Evolutionary conservation across 305 asterid genomes (phyloP).

Genomic region (Fraxinus dipetala): DNA sequence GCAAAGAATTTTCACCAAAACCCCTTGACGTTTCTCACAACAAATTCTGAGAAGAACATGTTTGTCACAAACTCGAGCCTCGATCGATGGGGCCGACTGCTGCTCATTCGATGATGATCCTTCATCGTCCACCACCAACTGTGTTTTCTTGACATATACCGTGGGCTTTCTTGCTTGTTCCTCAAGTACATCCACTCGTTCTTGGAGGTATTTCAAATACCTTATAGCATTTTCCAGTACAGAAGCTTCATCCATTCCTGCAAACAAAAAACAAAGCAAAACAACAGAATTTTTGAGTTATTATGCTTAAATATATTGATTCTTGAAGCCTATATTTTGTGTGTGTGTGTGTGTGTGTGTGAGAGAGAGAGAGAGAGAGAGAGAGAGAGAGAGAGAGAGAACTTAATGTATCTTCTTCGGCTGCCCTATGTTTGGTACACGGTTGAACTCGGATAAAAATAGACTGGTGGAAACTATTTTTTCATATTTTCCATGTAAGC

Average conservation of each 20-base stretch:
- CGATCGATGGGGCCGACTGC: slow-evolving; percentile 15
- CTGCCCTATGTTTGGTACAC: background rate
- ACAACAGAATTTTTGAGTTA: too few relatives aligned
- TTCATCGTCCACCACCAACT: background rate
- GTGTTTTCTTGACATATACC: slow-evolving; percentile 13
- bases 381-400: background rate
- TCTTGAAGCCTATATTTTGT: background rate
- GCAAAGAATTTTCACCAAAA: slow-evolving; percentile 14
- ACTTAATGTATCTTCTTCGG: background rate
- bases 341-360: background rate
- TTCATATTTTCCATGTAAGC: background rate
- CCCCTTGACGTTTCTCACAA: slow-evolving; percentile 24
- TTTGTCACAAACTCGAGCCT: slow-evolving; percentile 25
- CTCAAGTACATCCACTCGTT: background rate
- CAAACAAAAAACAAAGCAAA: background rate
- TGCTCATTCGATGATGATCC: background rate
- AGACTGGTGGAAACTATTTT: background rate
- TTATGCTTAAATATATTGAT: too few relatives aligned
- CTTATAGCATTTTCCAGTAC: background rate
- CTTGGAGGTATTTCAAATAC: slow-evolving; percentile 6
- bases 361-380: background rate
- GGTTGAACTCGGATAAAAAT: background rate
- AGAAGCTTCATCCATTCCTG: slow-evolving; percentile 10
- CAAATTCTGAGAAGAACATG: slow-evolving; percentile 23
- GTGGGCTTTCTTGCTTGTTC: slow-evolving; percentile 1